Evolutionary conservation across 1,284 basidiomycete species (phyloP).

Genomic region (Microbotryum scabiosae): DNA sequence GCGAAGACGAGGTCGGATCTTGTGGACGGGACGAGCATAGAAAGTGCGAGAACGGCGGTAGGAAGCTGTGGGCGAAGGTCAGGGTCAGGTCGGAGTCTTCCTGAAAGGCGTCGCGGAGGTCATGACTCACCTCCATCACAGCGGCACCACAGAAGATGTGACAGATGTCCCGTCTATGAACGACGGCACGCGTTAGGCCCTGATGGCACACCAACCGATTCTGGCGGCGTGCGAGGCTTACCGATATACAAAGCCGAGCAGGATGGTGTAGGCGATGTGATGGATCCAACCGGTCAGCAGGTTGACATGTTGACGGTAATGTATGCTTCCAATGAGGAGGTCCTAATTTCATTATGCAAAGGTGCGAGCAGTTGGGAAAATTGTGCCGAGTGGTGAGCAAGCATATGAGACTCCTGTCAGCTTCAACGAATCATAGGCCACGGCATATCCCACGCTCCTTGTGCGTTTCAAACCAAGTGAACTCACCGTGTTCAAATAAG

Average conservation of each 20-base stretch:
- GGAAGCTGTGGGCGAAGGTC: conserved; percentile 44
- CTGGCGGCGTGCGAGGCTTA: not conserved
- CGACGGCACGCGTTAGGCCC: too few species aligned
- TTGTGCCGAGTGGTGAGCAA: conserved; percentile 30
- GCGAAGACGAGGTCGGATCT: conserved; percentile 52
- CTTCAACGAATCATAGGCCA: conserved; percentile 42
- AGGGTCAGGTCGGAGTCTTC: not conserved
- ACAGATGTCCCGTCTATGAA: conserved; percentile 41
- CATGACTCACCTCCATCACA: conserved; percentile 45
- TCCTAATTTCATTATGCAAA: conserved; percentile 36
- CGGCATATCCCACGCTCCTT: conserved; percentile 32
- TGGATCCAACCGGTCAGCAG: conserved; percentile 56
- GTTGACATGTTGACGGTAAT: conserved; percentile 46
- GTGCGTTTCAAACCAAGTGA: conserved; percentile 36
- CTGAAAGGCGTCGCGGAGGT: not conserved
- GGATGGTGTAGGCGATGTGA: conserved; percentile 49
- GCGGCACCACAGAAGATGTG: conserved; percentile 48
- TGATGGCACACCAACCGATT: too few species aligned
- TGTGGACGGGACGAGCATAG: conserved; percentile 45
- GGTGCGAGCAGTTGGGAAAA: conserved; percentile 15
- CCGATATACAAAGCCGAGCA: conserved; percentile 44
- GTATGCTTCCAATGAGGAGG: conserved; percentile 41
- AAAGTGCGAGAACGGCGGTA: conserved; percentile 51
- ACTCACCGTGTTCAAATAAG: conserved; percentile 41
- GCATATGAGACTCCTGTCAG: conserved; percentile 48